These are phyloP conservation scores for Guillardia theta DNA, from an alignment of 78 protist genomes.

Conservation along the genomic window DNA sequence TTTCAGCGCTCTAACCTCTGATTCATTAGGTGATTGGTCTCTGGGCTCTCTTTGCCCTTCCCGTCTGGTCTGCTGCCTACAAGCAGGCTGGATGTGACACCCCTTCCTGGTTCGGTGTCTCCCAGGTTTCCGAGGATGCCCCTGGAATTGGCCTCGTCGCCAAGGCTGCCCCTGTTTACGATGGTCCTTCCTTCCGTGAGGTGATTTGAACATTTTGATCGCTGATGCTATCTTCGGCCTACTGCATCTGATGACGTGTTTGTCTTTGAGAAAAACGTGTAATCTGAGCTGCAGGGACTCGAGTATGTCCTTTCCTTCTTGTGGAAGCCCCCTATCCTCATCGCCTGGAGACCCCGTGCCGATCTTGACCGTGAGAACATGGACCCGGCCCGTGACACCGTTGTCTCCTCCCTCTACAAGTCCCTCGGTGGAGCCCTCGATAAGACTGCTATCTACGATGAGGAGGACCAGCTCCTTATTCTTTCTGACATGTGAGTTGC, in stretches of 20 bases:
- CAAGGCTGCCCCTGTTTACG: conserved; percentile 20
- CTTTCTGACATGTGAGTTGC: neutral
- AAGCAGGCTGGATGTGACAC: conserved; percentile 12
- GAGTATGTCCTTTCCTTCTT: conserved; percentile 14
- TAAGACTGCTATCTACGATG: conserved; percentile 21
- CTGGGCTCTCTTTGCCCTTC: conserved; percentile 37
- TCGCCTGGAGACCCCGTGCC: conserved; percentile 18
- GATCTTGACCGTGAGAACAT: neutral
- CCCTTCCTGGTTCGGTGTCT: neutral
- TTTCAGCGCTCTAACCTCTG: no score
- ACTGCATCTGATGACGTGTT: neutral
- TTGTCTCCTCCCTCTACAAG: conserved; percentile 35
- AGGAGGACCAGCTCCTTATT: conserved; percentile 42
- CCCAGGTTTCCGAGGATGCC: conserved; percentile 13
- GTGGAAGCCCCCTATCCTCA: conserved; percentile 44
- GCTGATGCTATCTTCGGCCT: neutral
- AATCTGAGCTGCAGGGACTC: neutral
- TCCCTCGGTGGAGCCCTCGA: neutral
- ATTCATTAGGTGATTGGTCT: neutral
- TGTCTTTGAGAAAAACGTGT: neutral
- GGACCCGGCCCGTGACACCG: conserved; percentile 43
- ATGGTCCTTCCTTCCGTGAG: conserved; percentile 14
- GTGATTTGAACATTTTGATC: no score
- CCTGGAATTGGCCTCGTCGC: conserved; percentile 1
- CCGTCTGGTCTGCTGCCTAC: conserved; percentile 39